phyloP scores from a whole-genome alignment of 2,329 filamentous ascomycete species.

The Calonectria honghensis region DNA sequence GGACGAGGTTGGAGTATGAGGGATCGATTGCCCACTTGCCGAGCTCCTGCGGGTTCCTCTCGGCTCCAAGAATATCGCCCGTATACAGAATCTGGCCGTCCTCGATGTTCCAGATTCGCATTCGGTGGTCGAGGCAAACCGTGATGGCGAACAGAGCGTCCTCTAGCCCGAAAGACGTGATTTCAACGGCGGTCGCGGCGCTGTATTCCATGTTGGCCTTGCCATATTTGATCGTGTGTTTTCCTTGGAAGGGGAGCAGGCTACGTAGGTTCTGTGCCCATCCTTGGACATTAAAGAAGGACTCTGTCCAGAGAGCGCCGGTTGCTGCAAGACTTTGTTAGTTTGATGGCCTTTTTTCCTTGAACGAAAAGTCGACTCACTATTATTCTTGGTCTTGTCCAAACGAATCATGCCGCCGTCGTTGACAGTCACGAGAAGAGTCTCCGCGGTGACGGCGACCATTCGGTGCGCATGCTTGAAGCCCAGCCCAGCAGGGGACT shows the following conservation, averaged over 20 bases:
- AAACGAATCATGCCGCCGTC: slow-evolving; percentile 86
- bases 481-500: slow-evolving; percentile 81
- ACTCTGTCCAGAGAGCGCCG: slow-evolving; percentile 77
- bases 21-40: slow-evolving; percentile 87
- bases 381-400: slow-evolving; percentile 73
- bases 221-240: slow-evolving; percentile 78
- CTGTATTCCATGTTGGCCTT: slow-evolving; percentile 80
- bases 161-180: slow-evolving; percentile 70
- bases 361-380: slow-evolving; percentile 59
- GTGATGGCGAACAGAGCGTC: slow-evolving; percentile 79
- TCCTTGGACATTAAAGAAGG: slow-evolving; percentile 82
- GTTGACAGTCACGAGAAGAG: slow-evolving; percentile 86
- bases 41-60: slow-evolving; percentile 79
- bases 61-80: slow-evolving; percentile 84
- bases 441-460: slow-evolving; percentile 81
- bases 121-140: slow-evolving; percentile 89
- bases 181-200: slow-evolving; percentile 78
- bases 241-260: slow-evolving; percentile 79
- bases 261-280: slow-evolving; percentile 81
- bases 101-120: slow-evolving; percentile 93
- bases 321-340: slow-evolving; percentile 48
- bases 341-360: slow-evolving; percentile 29
- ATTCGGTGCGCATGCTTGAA: slow-evolving; percentile 89
- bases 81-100: slow-evolving; percentile 85
- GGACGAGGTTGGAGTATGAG: slow-evolving; percentile 84